Evolutionary conservation across 1,284 basidiomycete genomes (phyloP), one percentile per base, ranked within the genome.

Genomic region (Hemileia vastatrix): DNA sequence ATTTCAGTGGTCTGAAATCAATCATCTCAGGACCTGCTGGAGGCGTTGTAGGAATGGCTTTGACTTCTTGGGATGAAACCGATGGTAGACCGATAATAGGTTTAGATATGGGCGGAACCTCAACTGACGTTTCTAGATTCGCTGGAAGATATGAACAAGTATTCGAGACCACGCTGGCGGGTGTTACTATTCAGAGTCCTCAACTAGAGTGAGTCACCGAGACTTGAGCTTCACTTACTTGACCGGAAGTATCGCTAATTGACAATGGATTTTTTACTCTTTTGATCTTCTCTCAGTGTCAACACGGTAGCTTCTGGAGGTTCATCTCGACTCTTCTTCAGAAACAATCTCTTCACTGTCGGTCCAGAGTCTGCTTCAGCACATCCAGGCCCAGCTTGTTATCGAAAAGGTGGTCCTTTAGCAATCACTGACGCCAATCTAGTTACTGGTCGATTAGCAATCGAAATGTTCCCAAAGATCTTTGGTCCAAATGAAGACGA

Each of bases 81-180:
- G 76, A 80, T 64, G 82, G 80, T 68, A 78, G 80, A 40, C 86
- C 88, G 0, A 81, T 90, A 56, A 88, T 92, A 67, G 86, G 86
- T 84, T 84, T 87, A 57, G 87, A 90, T 69, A 86, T 85, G 64
- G 90, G 90, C 4, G 91, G 91, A 0, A 95, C 91, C 0, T 87
- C 85, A 0, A 93, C 90, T 0, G 91, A 95, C 71, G 90, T 95
- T 0, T 90, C 88, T 3, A 82, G 91, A 9, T 94, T 85, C 72
- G 86, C 85, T 23, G 90, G 90, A 0, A 79, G 84, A 27, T 93
- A 89, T 72, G 90, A 94, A 75, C 81, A 86, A 23, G 87, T 91
- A 0, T 90, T 89, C 74, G 91, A 96, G 76, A 90, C 91, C 0
- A 90, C 87, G 0, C 90, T 91, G 0, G 91, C 91, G 0, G 90